Conservation (phyloP, 1,139 yeast species). For the Saccharomyces hybrid region DNA sequence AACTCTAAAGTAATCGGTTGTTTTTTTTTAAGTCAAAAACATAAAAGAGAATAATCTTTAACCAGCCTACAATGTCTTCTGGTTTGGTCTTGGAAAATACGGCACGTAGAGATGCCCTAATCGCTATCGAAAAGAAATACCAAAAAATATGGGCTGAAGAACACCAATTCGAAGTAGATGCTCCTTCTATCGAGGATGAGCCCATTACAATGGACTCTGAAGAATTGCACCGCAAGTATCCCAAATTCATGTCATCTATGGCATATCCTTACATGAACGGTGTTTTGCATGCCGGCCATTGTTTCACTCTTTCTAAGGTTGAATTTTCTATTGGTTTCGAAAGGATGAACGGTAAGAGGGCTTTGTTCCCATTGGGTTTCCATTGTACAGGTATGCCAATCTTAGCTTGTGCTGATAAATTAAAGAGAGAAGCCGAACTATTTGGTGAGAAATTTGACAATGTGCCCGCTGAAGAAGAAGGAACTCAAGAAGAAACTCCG, state of each 20-base stretch:
- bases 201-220: conserved; percentile 48
- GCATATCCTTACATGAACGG: conserved; percentile 99
- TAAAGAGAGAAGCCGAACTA: conserved; percentile 83
- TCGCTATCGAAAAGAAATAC: conserved; percentile 83
- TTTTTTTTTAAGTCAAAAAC: background rate
- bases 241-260: conserved; percentile 89
- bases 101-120: conserved; percentile 87
- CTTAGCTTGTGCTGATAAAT: conserved; percentile 92
- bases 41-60: background rate
- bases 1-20: background rate
- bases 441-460: conserved; percentile 78
- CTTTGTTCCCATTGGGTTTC: conserved; percentile 93
- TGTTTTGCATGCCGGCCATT: conserved; percentile 95
- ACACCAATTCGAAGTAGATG: conserved; percentile 76
- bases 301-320: conserved; percentile 89
- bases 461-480: conserved; percentile 52
- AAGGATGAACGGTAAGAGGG: conserved; percentile 89
- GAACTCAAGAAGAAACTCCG: conserved; percentile 36
- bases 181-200: conserved; percentile 70
- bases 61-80: background rate
- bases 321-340: conserved; percentile 93
- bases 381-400: conserved; percentile 99
- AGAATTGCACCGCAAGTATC: conserved; percentile 68
- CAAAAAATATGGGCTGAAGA: conserved; percentile 84
- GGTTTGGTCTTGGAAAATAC: conserved; percentile 45